These are phyloP conservation scores for Fragaria ananassa DNA, from an alignment of 306 rosid genomes.

Conservation along the genomic window DNA sequence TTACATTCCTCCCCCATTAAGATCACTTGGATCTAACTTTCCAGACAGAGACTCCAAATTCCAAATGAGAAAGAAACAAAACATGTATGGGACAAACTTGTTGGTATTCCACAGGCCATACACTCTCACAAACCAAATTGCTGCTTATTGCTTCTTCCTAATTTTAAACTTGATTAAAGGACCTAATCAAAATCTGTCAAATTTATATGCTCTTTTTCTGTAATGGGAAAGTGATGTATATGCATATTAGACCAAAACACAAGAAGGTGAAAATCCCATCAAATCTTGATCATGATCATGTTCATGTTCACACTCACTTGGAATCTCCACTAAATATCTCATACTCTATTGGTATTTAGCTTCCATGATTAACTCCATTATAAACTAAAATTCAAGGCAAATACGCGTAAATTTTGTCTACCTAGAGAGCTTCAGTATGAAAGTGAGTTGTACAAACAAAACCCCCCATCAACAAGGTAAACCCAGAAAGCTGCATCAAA, in stretches of 20 bases:
- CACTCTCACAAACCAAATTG: background rate
- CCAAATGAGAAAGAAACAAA: slow-evolving; percentile 2
- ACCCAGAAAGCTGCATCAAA: background rate
- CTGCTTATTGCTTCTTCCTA: slow-evolving; percentile 1
- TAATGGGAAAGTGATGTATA: background rate
- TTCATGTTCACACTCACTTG: slow-evolving; percentile 2
- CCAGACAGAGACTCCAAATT: background rate
- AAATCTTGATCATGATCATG: background rate
- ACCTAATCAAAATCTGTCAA: background rate
- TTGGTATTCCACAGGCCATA: background rate
- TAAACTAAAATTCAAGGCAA: background rate
- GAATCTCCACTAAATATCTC: background rate
- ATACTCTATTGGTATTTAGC: background rate
- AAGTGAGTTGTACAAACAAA: slow-evolving; percentile 10
- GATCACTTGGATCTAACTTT: background rate
- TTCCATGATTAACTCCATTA: background rate
- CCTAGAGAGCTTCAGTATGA: background rate
- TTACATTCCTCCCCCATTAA: background rate
- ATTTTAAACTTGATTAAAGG: background rate
- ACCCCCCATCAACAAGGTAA: background rate
- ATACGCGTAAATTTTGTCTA: background rate
- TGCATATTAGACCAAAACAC: background rate
- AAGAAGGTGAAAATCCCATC: background rate
- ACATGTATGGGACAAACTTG: background rate
- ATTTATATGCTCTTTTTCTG: background rate